Conservation (phyloP, 768 basidiomycete species). For the Saitozyma sp. region DNA sequence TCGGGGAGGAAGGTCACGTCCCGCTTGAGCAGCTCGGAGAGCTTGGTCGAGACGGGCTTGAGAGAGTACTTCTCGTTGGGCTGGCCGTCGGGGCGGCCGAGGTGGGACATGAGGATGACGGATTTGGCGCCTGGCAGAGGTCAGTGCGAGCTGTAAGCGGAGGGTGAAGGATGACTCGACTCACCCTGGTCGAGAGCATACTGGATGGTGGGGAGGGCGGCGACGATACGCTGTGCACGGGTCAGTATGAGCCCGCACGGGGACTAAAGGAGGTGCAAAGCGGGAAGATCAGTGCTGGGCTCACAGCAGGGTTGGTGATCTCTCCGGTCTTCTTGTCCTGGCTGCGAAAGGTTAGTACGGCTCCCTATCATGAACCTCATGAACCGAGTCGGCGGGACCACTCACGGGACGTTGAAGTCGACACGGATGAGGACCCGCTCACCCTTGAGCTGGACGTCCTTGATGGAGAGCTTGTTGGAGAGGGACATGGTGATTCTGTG, state of each 20-base stretch:
- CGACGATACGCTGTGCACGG: slow-evolving; percentile 78
- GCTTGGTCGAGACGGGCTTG: slow-evolving; percentile 75
- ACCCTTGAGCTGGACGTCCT: slow-evolving; percentile 80
- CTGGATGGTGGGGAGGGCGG: slow-evolving; percentile 90
- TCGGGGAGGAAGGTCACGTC: slow-evolving; percentile 79
- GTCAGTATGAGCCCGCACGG: background rate
- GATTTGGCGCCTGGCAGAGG: slow-evolving; percentile 59
- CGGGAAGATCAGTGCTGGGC: slow-evolving; percentile 47
- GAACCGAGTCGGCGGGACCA: background rate
- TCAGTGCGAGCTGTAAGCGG: slow-evolving; percentile 4
- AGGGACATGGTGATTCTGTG: slow-evolving; percentile 70
- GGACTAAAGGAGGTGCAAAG: slow-evolving; percentile 3
- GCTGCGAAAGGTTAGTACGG: slow-evolving; percentile 11
- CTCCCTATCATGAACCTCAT: background rate
- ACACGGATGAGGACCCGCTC: slow-evolving; percentile 54
- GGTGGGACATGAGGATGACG: slow-evolving; percentile 94
- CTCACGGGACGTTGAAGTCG: slow-evolving; percentile 48
- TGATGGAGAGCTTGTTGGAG: slow-evolving; percentile 89
- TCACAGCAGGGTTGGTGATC: slow-evolving; percentile 93
- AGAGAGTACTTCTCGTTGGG: slow-evolving; percentile 85
- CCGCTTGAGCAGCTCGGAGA: slow-evolving; percentile 70
- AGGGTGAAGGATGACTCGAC: slow-evolving; percentile 23
- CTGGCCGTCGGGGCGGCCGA: slow-evolving; percentile 94
- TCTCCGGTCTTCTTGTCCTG: slow-evolving; percentile 71
- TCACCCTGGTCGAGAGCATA: slow-evolving; percentile 84